A percentile compares a stretch with the other conserved stretches of the same genome.
These are phyloP conservation scores for Solanum medicagineum DNA, from an alignment of 257 asterid species.

Conservation along the genomic window DNA sequence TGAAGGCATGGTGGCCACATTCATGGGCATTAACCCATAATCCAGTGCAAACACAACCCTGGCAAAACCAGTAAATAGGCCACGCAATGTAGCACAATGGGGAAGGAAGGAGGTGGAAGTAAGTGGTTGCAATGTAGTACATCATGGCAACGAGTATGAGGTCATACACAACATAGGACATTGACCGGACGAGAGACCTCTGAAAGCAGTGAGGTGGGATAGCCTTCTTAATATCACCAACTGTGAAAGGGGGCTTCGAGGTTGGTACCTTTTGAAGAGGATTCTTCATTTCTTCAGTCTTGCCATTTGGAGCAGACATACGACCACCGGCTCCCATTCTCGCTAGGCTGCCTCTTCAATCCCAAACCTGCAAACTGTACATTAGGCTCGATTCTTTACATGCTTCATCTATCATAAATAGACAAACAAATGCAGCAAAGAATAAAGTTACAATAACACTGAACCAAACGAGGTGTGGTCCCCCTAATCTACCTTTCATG, in stretches of 20 bases:
- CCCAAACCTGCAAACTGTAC: neutral
- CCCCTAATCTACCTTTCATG: neutral
- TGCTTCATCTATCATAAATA: neutral
- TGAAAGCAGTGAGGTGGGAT: slow-evolving; percentile 69
- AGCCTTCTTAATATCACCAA: slow-evolving; percentile 58
- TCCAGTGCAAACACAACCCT: slow-evolving; percentile 59
- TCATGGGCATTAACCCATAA: slow-evolving; percentile 66
- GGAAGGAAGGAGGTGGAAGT: slow-evolving; percentile 30
- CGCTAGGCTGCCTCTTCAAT: slow-evolving; percentile 1
- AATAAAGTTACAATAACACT: neutral
- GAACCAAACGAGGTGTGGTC: neutral
- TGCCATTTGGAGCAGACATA: slow-evolving; percentile 17
- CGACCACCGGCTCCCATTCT: slow-evolving; percentile 70
- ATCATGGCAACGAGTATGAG: slow-evolving; percentile 22
- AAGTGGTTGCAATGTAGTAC: slow-evolving; percentile 39
- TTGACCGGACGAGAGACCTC: slow-evolving; percentile 41
- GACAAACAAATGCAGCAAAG: neutral
- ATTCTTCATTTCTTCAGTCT: slow-evolving; percentile 12
- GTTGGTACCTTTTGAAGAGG: slow-evolving; percentile 28
- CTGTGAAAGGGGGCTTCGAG: slow-evolving; percentile 50
- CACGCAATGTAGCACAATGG: slow-evolving; percentile 35
- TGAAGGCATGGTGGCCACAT: slow-evolving; percentile 71
- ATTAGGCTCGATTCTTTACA: neutral
- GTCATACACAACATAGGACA: slow-evolving; percentile 43
- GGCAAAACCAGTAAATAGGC: slow-evolving; percentile 39